Evolutionary conservation across 345 rosid genomes (phyloP), one percentile per base, ranked within the genome.

Genomic region (Kernera saxatilis): DNA sequence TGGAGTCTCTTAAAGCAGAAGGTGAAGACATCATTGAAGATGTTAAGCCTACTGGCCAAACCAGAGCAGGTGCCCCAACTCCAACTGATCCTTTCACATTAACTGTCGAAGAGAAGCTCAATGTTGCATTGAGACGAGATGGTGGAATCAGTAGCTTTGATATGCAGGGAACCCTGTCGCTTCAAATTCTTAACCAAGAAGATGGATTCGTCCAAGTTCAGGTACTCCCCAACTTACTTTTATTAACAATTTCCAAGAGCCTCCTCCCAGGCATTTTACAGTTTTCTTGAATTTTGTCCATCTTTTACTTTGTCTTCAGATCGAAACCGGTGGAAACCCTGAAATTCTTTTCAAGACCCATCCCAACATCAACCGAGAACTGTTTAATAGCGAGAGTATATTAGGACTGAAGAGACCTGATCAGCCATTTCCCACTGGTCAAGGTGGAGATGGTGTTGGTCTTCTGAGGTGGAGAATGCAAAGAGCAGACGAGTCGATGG

Each of bases 401-500:
- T 84, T 95, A 25, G 98, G 99, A 37, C 82, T 92, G 77, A 95
- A 85, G 83, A 96, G 93, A 72, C 97, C 98, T 44, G 88, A 84
- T 51, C 84, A 97, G 78, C 96, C 98, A 53, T 95, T 92, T 73
- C 99, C 99, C 66, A 82, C 93, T 57, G 97, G 90, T 75, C 87
- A 85, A 81, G 77, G 86, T 48, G 96, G 93, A 62, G 99, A 90
- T 45, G 99, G 99, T 63, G 97, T 92, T 78, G 97, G 96, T 75
- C 98, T 95, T 79, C 75, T 95, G 78, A 92, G 81, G 82, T 95
- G 99, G 99, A 88, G 99, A 81, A 90, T 95, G 98, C 98, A 95
- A 82, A 84, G 84, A 78, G 84, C 82, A 36, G 97, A 95, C 36
- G 99, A 92, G 84, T 92, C 99, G 2, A 82, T 90, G 94, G 99